Evolutionary conservation across 225 moss, liverwort and hornwort genomes (phyloP), one percentile per base, ranked within the genome.

Genomic region (Sphagnum contortum): DNA sequence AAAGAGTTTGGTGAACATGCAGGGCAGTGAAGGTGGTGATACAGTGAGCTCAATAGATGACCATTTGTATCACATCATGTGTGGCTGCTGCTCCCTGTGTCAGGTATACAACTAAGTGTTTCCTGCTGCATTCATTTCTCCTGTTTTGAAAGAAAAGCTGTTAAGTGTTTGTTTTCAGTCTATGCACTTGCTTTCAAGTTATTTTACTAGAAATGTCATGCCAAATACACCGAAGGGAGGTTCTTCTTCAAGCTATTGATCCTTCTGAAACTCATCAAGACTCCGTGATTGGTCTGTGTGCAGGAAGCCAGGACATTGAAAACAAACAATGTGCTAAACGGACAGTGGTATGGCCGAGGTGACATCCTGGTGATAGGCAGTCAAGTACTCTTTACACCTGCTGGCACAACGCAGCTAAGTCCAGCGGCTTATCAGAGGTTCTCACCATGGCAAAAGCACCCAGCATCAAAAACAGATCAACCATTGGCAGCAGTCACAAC

Each of bases 21-120:
- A 84, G 84, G 84, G 84, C 67, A 84, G 84, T 69, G 81, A 81
- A 69, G 81, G 75, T 12, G 84, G 79, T 69, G 81, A 84, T 75
- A 69, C 71, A 53, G 80, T 84, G 63, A 84, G 81, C 54, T 75
- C 81, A 50, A 76, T 84, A 6, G 84, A 84, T 50, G 84, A 84
- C 73, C 84, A 84, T 53, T 48, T 84, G 69, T 84, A 84, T 71
- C 84, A 84, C 69, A 73, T 84, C 12, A 71, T 81, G 71, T 84
- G 84, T 60, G 84, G 84, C 69, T 84, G 81, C 78, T 84, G 84
- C 73, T 80, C 84, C 48, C 77, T 84, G 64, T 84, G 84, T 48
- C 84, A 84, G 84, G 84, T 84, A 49, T 50, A 47, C 13, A 3
- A 2, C 8, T 5, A 6, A 58, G 8, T 44, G 29, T 44, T 44